phyloP scores from a whole-genome alignment of 2,329 filamentous ascomycete genomes.

The Diaporthe velutina region DNA sequence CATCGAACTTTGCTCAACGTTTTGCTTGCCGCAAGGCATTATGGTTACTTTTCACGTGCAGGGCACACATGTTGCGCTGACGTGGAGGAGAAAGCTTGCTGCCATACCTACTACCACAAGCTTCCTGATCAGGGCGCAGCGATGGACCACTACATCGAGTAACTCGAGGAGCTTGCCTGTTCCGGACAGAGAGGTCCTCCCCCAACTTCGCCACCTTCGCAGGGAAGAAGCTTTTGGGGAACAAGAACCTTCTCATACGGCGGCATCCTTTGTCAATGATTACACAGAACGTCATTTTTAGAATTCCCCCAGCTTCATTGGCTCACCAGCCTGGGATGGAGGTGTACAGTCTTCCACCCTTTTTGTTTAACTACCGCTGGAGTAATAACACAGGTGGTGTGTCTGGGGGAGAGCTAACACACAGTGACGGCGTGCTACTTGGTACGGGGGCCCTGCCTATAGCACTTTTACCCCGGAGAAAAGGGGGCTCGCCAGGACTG shows the following conservation, averaged over 20 bases:
- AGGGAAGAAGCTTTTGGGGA: slow-evolving; percentile 15
- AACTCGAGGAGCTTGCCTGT: slow-evolving; percentile 26
- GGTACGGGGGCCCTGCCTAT: not conserved
- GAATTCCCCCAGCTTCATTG: slow-evolving; percentile 21
- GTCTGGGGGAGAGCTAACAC: not conserved
- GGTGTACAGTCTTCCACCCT: slow-evolving; percentile 3
- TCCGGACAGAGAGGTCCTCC: not conserved
- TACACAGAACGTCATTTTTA: slow-evolving; percentile 30
- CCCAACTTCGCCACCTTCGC: not conserved
- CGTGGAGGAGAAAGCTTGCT: not conserved
- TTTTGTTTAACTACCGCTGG: slow-evolving; percentile 12
- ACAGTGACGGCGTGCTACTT: not conserved
- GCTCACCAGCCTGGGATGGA: slow-evolving; percentile 8
- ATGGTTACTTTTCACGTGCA: not conserved
- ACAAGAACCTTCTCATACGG: slow-evolving; percentile 6
- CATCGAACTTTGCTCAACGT: slow-evolving; percentile 13
- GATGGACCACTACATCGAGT: not conserved
- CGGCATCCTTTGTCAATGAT: slow-evolving; percentile 33
- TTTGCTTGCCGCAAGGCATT: not conserved
- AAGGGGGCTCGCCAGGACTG: not conserved
- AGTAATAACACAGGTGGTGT: not conserved
- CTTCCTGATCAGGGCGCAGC: not conserved
- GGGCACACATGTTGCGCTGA: not conserved
- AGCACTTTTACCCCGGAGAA: slow-evolving; percentile 12
- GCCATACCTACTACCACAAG: not conserved